A percentile compares a stretch with the other conserved stretches of the same genome.
These are phyloP conservation scores for Trichoderma sp. DNA, from an alignment of 2,329 filamentous ascomycete genomes.

Conservation along the genomic window DNA sequence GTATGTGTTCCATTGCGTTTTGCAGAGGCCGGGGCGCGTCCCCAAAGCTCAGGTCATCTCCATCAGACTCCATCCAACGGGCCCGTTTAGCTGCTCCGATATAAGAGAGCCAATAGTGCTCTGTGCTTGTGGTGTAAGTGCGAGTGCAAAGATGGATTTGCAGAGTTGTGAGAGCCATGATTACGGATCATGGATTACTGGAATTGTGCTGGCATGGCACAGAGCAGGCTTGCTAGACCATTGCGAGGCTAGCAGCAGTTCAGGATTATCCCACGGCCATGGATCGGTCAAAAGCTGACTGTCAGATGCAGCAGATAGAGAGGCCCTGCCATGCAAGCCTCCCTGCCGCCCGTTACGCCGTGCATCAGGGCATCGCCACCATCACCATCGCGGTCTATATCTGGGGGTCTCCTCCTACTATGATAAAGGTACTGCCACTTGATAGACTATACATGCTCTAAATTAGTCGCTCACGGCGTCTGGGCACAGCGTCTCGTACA, in stretches of 20 bases:
- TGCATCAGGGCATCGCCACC: background rate
- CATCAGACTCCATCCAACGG: background rate
- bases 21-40: conserved; percentile 4
- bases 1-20: background rate
- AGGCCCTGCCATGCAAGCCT: background rate
- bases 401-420: background rate
- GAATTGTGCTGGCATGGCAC: background rate
- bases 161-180: background rate
- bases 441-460: background rate
- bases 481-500: background rate
- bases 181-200: background rate
- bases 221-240: background rate
- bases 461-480: background rate
- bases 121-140: background rate
- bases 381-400: background rate
- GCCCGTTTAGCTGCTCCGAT: background rate
- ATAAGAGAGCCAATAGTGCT: background rate
- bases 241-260: background rate
- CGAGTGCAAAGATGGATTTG: background rate
- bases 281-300: conserved; percentile 12
- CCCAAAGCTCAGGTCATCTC: conserved; percentile 12
- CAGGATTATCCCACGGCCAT: background rate
- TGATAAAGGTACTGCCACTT: background rate
- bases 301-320: conserved; percentile 10
- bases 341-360: background rate